Conservation (phyloP, 2,329 filamentous ascomycete species). For the Zasmidium citrigriseum region DNA sequence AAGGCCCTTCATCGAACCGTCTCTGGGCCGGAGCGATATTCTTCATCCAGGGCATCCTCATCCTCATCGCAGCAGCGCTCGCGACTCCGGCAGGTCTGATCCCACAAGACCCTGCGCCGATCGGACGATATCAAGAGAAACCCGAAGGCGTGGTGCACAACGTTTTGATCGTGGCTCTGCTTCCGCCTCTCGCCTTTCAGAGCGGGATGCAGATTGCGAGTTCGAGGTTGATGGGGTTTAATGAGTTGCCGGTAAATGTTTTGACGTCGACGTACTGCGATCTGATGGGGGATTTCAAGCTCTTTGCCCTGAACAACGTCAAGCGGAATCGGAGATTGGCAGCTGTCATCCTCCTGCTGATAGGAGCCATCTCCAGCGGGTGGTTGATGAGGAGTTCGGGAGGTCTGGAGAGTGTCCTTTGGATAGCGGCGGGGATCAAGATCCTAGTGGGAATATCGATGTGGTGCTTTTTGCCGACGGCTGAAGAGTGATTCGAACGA, state of each 20-base stretch:
- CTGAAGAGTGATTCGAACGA: not conserved
- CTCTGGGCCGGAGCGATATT: constrained; percentile 51
- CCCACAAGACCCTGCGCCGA: constrained; percentile 44
- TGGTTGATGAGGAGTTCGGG: constrained; percentile 50
- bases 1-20: constrained; percentile 33
- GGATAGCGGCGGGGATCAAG: constrained; percentile 51
- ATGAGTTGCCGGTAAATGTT: constrained; percentile 58
- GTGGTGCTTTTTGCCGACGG: constrained; percentile 9
- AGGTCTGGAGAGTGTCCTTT: constrained; percentile 47
- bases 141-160: constrained; percentile 37
- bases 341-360: constrained; percentile 49
- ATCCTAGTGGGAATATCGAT: constrained; percentile 22
- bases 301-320: constrained; percentile 51
- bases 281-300: constrained; percentile 52
- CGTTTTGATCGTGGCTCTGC: constrained; percentile 47
- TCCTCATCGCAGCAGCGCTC: constrained; percentile 56
- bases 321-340: constrained; percentile 53
- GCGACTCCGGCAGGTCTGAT: constrained; percentile 48
- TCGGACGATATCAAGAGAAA: constrained; percentile 17
- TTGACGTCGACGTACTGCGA: constrained; percentile 59
- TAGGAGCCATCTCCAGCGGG: constrained; percentile 51
- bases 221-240: constrained; percentile 52
- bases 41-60: constrained; percentile 52
- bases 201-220: constrained; percentile 56
- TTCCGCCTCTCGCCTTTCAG: constrained; percentile 54